Evolutionary conservation across 495 filamentous ascomycete genomes (phyloP).

Genomic region (Symbiotaphrina buchneri): DNA sequence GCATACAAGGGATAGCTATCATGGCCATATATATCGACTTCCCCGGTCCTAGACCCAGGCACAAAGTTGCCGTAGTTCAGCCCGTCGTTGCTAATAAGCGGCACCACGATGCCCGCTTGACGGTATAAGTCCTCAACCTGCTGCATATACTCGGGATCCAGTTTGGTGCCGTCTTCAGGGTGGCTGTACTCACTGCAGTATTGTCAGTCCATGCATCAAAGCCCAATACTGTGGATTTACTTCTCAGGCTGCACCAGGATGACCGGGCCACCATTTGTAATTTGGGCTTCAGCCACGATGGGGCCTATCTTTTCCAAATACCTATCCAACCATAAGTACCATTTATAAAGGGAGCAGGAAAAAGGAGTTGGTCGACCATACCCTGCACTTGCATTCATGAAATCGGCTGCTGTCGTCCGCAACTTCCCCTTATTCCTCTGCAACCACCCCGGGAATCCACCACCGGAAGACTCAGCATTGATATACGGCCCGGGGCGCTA

Average conservation of each 20-base stretch:
- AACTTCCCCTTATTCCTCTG: too few relatives aligned
- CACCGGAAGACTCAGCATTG: too few relatives aligned
- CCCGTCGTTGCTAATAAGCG: constrained; percentile 59
- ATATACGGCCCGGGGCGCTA: too few relatives aligned
- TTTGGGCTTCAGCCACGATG: constrained; percentile 50
- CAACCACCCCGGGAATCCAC: too few relatives aligned
- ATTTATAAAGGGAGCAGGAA: too few relatives aligned
- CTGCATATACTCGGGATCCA: constrained; percentile 42
- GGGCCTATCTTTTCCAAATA: constrained; percentile 29
- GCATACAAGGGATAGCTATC: constrained; percentile 19
- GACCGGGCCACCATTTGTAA: constrained; percentile 58
- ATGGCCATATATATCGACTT: constrained; percentile 60
- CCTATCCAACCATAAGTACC: too few relatives aligned
- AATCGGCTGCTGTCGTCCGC: too few relatives aligned
- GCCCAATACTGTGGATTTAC: constrained; percentile 26
- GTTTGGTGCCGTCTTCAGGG: too few relatives aligned
- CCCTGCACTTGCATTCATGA: too few relatives aligned
- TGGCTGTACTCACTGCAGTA: too few relatives aligned
- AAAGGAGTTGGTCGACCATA: too few relatives aligned
- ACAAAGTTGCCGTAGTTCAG: constrained; percentile 30
- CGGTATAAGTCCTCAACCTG: constrained; percentile 44
- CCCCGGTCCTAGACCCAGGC: constrained; percentile 35
- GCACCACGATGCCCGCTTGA: constrained; percentile 47
- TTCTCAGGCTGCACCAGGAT: constrained; percentile 67
- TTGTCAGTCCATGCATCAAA: too few relatives aligned